Base-by-base conservation (phyloP, 75 land plant species). In the Sequoiadendron giganteum region DNA sequence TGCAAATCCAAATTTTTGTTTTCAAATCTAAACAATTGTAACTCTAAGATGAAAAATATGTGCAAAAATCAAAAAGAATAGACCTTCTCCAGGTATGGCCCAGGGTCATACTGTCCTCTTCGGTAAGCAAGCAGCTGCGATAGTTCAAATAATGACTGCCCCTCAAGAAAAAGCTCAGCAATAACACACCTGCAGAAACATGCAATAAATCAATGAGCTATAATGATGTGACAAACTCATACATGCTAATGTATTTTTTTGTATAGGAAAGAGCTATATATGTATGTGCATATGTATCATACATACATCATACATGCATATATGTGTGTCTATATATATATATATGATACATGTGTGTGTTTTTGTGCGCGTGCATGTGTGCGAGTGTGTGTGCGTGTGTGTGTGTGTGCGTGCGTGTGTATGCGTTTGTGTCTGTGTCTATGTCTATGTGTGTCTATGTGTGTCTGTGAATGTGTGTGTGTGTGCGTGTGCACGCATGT, bases 141-240 rank as follows among this genome's bases (percentile, higher is more conserved):
- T 75, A 96, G 88, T 89, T 98, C 99, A 92, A 98, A 98, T 25
- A 98, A 87, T 86, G 99, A 94, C 89, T 98, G 99, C 65, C 98
- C 98, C 79, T 97, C 99, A 61, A 97, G 92, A 75, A 98, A 98
- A 90, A 98, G 99, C 91, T 98, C 99, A 30, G 98, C 99, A 87
- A 98, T 93, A 80, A 98, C 99, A 93, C 99, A 98, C 85, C 99
- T 98, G 88, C 83, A 88, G 52, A 88, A 28, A 47, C 68, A 88
- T 45, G 48, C 48, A 90, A 56, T 85, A 55, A 85, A 43, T 42
- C 77, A 75, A 75, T 75, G 77, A 7, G 14, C 34, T 34, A 10
- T 34, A 75, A 25, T 65, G 70, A 65, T 25, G n/a, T 21, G 70
- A 65, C 65, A 58, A 65, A 65, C 5, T 25, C 8, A 65, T 65